Base-by-base conservation (phyloP, 805 yeast genomes). In the Kodamaea sagamina region DNA sequence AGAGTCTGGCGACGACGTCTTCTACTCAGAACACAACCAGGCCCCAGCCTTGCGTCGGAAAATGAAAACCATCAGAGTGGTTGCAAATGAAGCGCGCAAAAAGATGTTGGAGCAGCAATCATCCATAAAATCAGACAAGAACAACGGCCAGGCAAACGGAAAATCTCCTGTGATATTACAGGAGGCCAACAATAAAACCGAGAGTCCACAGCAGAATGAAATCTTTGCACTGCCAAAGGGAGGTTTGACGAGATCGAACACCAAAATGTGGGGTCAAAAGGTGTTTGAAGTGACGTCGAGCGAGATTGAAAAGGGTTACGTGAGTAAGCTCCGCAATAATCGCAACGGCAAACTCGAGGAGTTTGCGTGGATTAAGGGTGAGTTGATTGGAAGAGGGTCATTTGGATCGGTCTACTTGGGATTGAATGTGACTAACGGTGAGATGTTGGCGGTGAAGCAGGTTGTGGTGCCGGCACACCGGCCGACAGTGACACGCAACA, bases 331-430 rank as follows among this genome's bases (percentile, higher is more conserved):
- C 41, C 75, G 80, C 42, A 84, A 78, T 55, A 77, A 77, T 25
- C 77, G 75, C 42, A 61, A 63, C 37, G 93, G 90, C 10, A 78
- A 81, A 39, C 77, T 78, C 58, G 86, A 81, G 55, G 95, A 90
- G 63, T 92, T 89, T 68, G 95, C 95, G 0, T 93, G 99, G 99
- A 85, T 95, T 39, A 89, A 89, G 59, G 99, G 99, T 74, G 97
- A 90, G 57, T 72, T 93, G 49, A 89, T 93, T 45, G 99, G 99
- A 0, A 81, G 88, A 46, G 99, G 99, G 0, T 90, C 97, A 1
- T 93, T 90, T 71, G 99, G 99, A 7, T 83, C 87, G 27, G 99
- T 93, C 1, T 92, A 77, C 58, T 71, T 93, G 43, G 97, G 96
- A 1, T 74, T 93, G 57, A 93, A 93, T 62, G 90, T 89, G 12